Conservation (phyloP, 129 eudicot species). For the Saussurea involucrata region DNA sequence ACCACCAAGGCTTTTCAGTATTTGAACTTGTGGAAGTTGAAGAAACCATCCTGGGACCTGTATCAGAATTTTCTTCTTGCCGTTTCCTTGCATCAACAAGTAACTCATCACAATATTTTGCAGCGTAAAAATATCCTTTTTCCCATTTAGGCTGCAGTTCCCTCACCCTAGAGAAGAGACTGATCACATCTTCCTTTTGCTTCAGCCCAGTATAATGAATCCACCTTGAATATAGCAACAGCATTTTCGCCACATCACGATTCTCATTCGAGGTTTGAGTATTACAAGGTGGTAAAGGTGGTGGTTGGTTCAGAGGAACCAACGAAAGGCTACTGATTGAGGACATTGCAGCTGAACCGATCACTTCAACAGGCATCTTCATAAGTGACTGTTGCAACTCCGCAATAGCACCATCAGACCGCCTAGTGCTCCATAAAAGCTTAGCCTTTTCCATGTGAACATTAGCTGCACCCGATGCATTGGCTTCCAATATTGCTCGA, state of each 20-base stretch:
- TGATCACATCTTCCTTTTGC: slow-evolving; percentile 92
- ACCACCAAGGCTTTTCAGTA: slow-evolving; percentile 80
- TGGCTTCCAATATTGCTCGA: slow-evolving; percentile 92
- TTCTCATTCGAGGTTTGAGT: slow-evolving; percentile 61
- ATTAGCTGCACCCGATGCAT: slow-evolving; percentile 73
- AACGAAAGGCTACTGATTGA: slow-evolving; percentile 84
- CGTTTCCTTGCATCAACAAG: slow-evolving; percentile 95
- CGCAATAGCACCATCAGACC: slow-evolving; percentile 95
- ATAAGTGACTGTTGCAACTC: slow-evolving; percentile 87
- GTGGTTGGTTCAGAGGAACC: slow-evolving; percentile 61
- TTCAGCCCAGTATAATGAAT: slow-evolving; percentile 90
- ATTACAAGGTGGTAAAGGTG: slow-evolving; percentile 47
- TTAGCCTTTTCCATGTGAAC: slow-evolving; percentile 98
- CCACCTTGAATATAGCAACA: slow-evolving; percentile 92
- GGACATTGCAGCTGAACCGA: slow-evolving; percentile 81
- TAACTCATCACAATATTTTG: slow-evolving; percentile 89
- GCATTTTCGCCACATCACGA: slow-evolving; percentile 74
- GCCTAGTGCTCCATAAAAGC: slow-evolving; percentile 93
- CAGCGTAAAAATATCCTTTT: slow-evolving; percentile 86
- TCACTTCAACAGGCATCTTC: slow-evolving; percentile 73
- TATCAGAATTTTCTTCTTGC: slow-evolving; percentile 71
- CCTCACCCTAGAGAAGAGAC: slow-evolving; percentile 80
- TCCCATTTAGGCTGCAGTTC: slow-evolving; percentile 98
- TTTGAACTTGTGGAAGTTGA: slow-evolving; percentile 49
- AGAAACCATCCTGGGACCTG: slow-evolving; percentile 39